Evolutionary conservation across 257 asterid species (phyloP), one percentile per base, ranked within the genome.

Genomic region (Penstemon newberryi): DNA sequence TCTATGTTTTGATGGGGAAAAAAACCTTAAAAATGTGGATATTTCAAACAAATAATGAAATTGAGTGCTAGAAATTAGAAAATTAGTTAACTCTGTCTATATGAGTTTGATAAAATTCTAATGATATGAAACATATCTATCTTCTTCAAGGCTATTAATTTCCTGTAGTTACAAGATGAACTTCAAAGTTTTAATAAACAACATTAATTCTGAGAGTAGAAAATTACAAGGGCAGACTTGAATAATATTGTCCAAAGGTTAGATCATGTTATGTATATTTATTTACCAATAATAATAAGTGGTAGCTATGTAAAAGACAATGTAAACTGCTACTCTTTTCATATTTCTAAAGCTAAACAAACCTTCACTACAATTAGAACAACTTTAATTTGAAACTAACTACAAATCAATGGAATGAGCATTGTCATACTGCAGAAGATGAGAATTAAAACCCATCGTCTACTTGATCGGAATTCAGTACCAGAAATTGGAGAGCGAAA

Each of bases 381-480:
- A 45, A 45, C 73, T 56, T n/a, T 38, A 41, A 7, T 11, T 18
- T 66, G 45, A 70, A 60, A 64, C 81, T 82, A 85, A 58, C 87
- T 80, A 49, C 80, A 86, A 56, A 88, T 60, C 70, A 88, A 60
- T 33, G 95, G 81, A 57, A 88, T 78, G 64, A 86, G 82, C 86
- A 87, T 79, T 18, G 95, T 88, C 73, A 84, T 41, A 56, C 89
- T 71, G 78, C 97, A 84, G 85, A 89, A 85, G 74, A 85, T 71
- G 68, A 93, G 79, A 42, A 88, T 67, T 67, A 88, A 72, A 52
- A 79, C 43, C 96, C 95, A 90, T 47, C 94, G 92, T 72, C 85
- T 78, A 12, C 82, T 74, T 7, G 83, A 57, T 56, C 42, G 65
- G 40, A 68, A 80, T 59, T 59, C 70, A 5, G 78, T 78, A 55